Conservation (phyloP, 2,329 filamentous ascomycete genomes). For the Alternaria incomplexa region DNA sequence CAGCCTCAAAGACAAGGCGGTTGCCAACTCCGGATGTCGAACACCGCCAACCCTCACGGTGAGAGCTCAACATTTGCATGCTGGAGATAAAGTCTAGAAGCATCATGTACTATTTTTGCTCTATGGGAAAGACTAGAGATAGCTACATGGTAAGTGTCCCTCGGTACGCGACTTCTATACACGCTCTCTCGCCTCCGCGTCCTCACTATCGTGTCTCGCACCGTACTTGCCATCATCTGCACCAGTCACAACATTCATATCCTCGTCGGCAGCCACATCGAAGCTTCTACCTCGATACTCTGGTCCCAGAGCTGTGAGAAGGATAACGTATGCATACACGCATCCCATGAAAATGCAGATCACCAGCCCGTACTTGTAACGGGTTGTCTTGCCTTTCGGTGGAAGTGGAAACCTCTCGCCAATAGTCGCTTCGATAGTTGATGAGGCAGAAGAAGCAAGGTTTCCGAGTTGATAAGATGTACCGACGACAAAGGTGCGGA, state of each 20-base stretch:
- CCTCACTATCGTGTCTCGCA: slow-evolving; percentile 11
- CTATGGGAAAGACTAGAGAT: not conserved
- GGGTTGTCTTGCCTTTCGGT: slow-evolving; percentile 47
- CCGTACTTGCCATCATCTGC: slow-evolving; percentile 12
- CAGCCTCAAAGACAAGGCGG: not conserved
- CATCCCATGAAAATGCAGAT: slow-evolving; percentile 92
- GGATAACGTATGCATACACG: slow-evolving; percentile 70
- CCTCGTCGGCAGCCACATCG: slow-evolving; percentile 41
- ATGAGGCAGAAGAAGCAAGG: slow-evolving; percentile 70
- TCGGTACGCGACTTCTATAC: not conserved
- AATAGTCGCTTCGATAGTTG: slow-evolving; percentile 77
- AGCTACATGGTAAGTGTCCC: not conserved
- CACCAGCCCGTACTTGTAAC: slow-evolving; percentile 73
- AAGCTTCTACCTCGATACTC: slow-evolving; percentile 52
- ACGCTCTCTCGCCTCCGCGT: not conserved
- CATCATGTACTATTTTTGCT: not conserved
- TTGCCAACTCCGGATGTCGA: not conserved
- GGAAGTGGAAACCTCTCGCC: slow-evolving; percentile 77
- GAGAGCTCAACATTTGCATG: not conserved
- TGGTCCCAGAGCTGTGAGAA: slow-evolving; percentile 68
- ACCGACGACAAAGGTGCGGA: slow-evolving; percentile 77
- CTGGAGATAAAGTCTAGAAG: not conserved
- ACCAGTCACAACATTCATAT: slow-evolving; percentile 39
- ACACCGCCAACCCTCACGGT: not conserved
- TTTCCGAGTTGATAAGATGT: slow-evolving; percentile 81